phyloP scores from a whole-genome alignment of 805 yeast genomes.

The Candida rishiriensis region DNA sequence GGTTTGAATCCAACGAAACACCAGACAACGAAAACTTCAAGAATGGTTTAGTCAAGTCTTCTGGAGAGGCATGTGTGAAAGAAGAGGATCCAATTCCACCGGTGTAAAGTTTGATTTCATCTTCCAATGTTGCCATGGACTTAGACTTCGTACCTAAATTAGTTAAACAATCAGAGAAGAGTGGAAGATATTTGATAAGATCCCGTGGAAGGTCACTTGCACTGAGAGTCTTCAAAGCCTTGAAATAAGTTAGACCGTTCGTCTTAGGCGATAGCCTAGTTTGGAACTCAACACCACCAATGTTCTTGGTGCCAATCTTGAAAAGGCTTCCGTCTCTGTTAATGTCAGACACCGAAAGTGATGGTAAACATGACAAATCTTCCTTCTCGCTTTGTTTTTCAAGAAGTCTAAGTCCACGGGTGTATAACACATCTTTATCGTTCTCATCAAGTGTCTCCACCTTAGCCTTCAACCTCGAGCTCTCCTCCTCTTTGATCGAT shows the following conservation, averaged over 20 bases:
- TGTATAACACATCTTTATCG: conserved; percentile 54
- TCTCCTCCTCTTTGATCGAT: conserved; percentile 52
- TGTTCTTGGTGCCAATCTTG: conserved; percentile 28
- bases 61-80: conserved; percentile 52
- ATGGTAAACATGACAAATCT: conserved; percentile 76
- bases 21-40: conserved; percentile 61
- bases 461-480: conserved; percentile 40
- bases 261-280: conserved; percentile 39
- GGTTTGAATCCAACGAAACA: conserved; percentile 62
- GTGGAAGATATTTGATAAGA: conserved; percentile 64
- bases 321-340: conserved; percentile 46
- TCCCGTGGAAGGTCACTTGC: conserved; percentile 49
- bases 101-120: conserved; percentile 73
- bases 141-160: conserved; percentile 77
- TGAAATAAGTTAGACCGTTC: conserved; percentile 76
- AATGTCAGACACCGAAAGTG: conserved; percentile 71
- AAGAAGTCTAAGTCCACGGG: conserved; percentile 56
- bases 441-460: conserved; percentile 41
- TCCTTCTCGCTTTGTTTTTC: conserved; percentile 64
- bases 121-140: conserved; percentile 77
- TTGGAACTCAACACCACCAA: conserved; percentile 19
- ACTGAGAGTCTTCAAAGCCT: conserved; percentile 59
- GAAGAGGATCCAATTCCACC: conserved; percentile 77
- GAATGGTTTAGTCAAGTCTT: conserved; percentile 40
- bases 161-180: conserved; percentile 76